phyloP scores from a whole-genome alignment of 352 stramenopile genomes.

The Phytophthora hibernalis region DNA sequence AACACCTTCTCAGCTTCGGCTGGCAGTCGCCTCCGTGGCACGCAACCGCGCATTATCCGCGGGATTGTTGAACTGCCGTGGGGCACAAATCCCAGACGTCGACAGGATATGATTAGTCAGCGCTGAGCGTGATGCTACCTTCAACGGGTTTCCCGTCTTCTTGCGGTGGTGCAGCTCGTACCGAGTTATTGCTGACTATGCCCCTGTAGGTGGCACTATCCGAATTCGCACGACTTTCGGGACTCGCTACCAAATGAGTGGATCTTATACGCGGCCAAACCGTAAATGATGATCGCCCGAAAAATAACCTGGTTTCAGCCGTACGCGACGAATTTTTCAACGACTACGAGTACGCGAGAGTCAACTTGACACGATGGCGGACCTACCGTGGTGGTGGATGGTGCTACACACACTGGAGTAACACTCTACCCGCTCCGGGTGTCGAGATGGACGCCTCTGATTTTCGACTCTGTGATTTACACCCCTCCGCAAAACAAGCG shows the following conservation, averaged over 20 bases:
- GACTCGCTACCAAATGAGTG: conserved; percentile 11
- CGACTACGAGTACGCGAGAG: not conserved
- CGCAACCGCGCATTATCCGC: too few relatives aligned
- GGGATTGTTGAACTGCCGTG: too few relatives aligned
- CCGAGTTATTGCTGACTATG: conserved; percentile 14
- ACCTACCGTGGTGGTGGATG: not conserved
- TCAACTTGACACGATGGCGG: conserved; percentile 8
- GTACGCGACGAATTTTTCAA: conserved; percentile 14
- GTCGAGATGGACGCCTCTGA: conserved; percentile 24
- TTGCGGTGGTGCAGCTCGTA: not conserved
- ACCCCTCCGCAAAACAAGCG: not conserved
- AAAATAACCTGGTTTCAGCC: conserved; percentile 17
- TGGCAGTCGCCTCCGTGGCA: too few relatives aligned
- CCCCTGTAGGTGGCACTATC: conserved; percentile 16
- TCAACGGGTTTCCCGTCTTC: not conserved
- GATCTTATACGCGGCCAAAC: conserved; percentile 22
- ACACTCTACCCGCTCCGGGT: not conserved
- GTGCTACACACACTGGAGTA: conserved; percentile 19
- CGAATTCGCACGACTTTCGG: conserved; percentile 4
- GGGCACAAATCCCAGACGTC: too few relatives aligned
- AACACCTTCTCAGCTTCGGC: too few relatives aligned
- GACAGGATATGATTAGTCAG: not conserved
- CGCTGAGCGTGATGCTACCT: not conserved
- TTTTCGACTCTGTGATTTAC: conserved; percentile 12
- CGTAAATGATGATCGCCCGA: conserved; percentile 5